Evolutionary conservation across 192 early-diverging fungal genomes (phyloP).

Genomic region (Oehlia diaphana): DNA sequence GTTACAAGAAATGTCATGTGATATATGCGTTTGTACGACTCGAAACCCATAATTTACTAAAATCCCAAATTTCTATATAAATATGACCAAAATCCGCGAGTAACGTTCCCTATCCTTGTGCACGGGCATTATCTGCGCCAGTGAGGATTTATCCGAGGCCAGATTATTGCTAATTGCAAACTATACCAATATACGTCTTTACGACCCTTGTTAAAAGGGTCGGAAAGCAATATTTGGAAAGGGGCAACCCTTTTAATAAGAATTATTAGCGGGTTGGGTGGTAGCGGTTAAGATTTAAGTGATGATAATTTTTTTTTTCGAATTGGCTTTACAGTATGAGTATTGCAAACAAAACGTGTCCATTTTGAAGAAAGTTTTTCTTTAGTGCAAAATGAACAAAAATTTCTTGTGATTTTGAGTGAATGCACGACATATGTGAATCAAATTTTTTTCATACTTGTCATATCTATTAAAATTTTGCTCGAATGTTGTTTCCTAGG

Average conservation of each 20-base stretch:
- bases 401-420: too few relatives aligned
- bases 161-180: slow-evolving; percentile 43
- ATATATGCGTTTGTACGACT: neutral
- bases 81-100: neutral
- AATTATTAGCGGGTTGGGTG: slow-evolving; percentile 1
- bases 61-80: neutral
- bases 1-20: neutral
- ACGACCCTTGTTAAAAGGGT: slow-evolving; percentile 25
- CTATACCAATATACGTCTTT: slow-evolving; percentile 37
- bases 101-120: slow-evolving; percentile 29
- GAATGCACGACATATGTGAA: too few relatives aligned
- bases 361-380: too few relatives aligned
- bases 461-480: too few relatives aligned
- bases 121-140: slow-evolving; percentile 40
- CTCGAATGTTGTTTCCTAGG: too few relatives aligned
- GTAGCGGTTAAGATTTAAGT: neutral
- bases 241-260: slow-evolving; percentile 12
- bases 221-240: slow-evolving; percentile 39
- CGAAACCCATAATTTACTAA: neutral
- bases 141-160: slow-evolving; percentile 38
- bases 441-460: too few relatives aligned
- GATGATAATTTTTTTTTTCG: too few relatives aligned
- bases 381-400: too few relatives aligned
- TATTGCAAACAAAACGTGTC: too few relatives aligned
- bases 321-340: too few relatives aligned